These are phyloP conservation scores for Colletotrichum cereale DNA, from an alignment of 2,329 filamentous ascomycete genomes.

Conservation along the genomic window DNA sequence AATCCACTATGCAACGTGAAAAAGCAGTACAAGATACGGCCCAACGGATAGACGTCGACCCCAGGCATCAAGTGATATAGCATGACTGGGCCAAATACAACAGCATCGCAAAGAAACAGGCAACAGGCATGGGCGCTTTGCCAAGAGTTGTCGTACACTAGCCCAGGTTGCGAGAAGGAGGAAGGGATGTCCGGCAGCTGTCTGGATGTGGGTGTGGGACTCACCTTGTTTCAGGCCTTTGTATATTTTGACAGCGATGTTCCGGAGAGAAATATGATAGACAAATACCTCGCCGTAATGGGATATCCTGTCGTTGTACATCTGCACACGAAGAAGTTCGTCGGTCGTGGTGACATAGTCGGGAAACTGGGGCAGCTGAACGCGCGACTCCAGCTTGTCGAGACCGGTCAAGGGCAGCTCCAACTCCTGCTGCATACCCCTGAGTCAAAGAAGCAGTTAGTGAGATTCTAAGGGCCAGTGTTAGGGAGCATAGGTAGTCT, in stretches of 20 bases:
- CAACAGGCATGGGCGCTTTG: background rate
- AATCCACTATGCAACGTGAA: background rate
- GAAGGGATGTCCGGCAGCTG: background rate
- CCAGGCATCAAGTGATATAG: background rate
- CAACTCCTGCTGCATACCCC: constrained; percentile 68
- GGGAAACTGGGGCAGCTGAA: constrained; percentile 45
- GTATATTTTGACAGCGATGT: constrained; percentile 66
- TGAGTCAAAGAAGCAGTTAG: constrained; percentile 45
- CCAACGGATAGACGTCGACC: background rate
- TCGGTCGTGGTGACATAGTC: background rate
- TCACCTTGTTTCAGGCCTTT: constrained; percentile 64
- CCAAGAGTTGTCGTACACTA: background rate
- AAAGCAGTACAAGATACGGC: background rate
- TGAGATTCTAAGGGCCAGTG: background rate
- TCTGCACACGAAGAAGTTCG: constrained; percentile 2
- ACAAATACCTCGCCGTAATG: constrained; percentile 71
- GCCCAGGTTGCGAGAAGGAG: background rate
- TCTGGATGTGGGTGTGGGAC: constrained; percentile 43
- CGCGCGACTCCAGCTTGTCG: constrained; percentile 65
- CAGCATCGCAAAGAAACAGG: background rate
- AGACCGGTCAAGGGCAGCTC: constrained; percentile 69
- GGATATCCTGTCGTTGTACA: constrained; percentile 59
- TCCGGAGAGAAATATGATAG: constrained; percentile 69
- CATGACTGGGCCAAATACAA: background rate
- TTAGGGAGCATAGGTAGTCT: no score